These are phyloP conservation scores for Litchi chinensis DNA, from an alignment of 345 rosid species.

Conservation along the genomic window DNA sequence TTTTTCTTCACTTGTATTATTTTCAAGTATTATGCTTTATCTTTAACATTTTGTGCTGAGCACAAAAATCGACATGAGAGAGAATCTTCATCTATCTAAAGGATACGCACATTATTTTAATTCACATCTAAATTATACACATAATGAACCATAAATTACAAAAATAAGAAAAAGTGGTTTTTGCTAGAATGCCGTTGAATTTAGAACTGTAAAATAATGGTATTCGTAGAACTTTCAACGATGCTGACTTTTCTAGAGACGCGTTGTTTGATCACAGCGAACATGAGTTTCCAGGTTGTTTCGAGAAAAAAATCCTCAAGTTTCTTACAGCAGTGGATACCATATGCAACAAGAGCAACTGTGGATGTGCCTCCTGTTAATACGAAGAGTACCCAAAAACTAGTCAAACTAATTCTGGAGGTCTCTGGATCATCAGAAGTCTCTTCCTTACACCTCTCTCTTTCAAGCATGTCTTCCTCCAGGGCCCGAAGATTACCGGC, in stretches of 20 bases:
- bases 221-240: neutral
- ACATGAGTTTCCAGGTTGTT: neutral
- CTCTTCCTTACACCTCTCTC: neutral
- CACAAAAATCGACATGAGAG: too few relatives aligned
- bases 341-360: constrained; percentile 1
- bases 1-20: too few relatives aligned
- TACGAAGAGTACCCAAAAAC: constrained; percentile 14
- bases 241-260: neutral
- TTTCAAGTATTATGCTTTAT: too few relatives aligned
- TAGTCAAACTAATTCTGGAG: neutral
- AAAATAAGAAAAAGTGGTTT: too few relatives aligned
- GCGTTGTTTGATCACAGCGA: neutral
- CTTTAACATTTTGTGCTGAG: too few relatives aligned
- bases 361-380: constrained; percentile 17
- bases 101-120: too few relatives aligned
- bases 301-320: neutral
- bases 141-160: too few relatives aligned
- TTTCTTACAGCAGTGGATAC: neutral
- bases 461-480: neutral
- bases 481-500: neutral
- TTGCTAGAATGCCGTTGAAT: too few relatives aligned
- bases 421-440: neutral
- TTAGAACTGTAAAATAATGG: too few relatives aligned
- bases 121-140: too few relatives aligned
- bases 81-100: too few relatives aligned